Evolutionary conservation across 495 filamentous ascomycete species (phyloP), one percentile per base, ranked within the genome.

Genomic region (Xylaria cubensis): DNA sequence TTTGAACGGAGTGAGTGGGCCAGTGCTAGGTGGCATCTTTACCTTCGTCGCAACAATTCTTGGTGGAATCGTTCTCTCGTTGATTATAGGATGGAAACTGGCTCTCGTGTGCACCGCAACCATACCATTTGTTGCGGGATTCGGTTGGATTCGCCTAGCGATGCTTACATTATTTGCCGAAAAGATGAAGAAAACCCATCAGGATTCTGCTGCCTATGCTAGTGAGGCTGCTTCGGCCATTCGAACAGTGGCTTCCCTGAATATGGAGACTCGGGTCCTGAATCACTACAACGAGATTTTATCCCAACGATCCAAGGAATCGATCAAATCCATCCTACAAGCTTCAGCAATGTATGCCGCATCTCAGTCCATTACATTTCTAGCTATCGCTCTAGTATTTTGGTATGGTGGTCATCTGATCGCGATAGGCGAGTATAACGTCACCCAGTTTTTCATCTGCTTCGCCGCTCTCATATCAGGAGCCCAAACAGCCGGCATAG

Each of bases 141-240:
- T 92, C 79, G 95, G 95, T 29, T 97, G 93, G 84, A 90, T 93
- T 81, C 90, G 94, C 7, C 94, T 97, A 81, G 78, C 78, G 78
- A 81, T 83, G 86, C 87, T 97, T 24, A 88, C 91, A 51, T 7
- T 85, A 88, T 59, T 95, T 96, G 78, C 92, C 95, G 76, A 81
- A 82, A 0, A 88, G 91, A 13, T 87, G 1, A 97, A 96, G 84
- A 79, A 83, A 26, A 91, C 91, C 0, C 95, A 96, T 69, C 87
- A 92, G 73, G 80, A 83, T 26, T 94, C 92, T 65, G 94, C 94
- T 26, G 89, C 88, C 75, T 97, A 91, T 78, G 95, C 95, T 34
- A 96, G 93, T 72, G 95, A 98, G 79, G 94, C 94, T 46, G 94
- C 93, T 56, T 91, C 90, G 17, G 91, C 94, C 39, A 97, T 97